Base-by-base conservation (phyloP, 1,284 basidiomycete species). In the Irpex sp. region DNA sequence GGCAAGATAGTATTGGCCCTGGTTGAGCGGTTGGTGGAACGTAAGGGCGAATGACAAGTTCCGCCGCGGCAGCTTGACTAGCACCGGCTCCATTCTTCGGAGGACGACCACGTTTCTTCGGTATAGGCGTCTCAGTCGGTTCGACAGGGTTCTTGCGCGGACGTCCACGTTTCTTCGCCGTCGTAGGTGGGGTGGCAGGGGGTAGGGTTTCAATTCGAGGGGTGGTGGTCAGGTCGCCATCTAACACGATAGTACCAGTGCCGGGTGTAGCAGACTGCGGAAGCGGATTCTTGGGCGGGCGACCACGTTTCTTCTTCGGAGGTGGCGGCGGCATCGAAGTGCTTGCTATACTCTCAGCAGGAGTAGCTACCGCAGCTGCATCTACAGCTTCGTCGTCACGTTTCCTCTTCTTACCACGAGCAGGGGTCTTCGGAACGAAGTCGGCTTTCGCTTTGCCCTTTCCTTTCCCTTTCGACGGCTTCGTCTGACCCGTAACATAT, bases 401-500 rank as follows among this genome's bases (percentile, higher is more conserved):
- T 62, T 72, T 74, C 38, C 75, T 69, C 64, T 76, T 76, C 65
- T 65, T 71, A n/a, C 70, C 66, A 40, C 68, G 64, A 60, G 11
- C 67, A 31, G 31, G 59, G 36, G 15, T 64, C 52, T 8, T 57
- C 55, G 2, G 48, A 36, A n/a, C 52, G 15, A 37, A 17, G 31
- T 52, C 40, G 17, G 47, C 63, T 37, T 70, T 67, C 37, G 61
- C 64, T 57, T 66, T 67, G 38, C 61, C 37, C 38, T 58, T 57
- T 7, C 55, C 61, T 34, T 66, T 64, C 19, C 52, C 44, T 19
- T 54, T 65, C 47, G 57, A 61, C 7, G 47, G 11, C 47, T 59
- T 64, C 59, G 64, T 67, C 48, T 51, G 48, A 15, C 21, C 68
- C 68, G 65, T 79, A 64, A 87, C 81, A 68, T 82, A 83, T 11